These are phyloP conservation scores for Panaeolus papilionaceus DNA, from an alignment of 768 basidiomycete species.

Conservation along the genomic window DNA sequence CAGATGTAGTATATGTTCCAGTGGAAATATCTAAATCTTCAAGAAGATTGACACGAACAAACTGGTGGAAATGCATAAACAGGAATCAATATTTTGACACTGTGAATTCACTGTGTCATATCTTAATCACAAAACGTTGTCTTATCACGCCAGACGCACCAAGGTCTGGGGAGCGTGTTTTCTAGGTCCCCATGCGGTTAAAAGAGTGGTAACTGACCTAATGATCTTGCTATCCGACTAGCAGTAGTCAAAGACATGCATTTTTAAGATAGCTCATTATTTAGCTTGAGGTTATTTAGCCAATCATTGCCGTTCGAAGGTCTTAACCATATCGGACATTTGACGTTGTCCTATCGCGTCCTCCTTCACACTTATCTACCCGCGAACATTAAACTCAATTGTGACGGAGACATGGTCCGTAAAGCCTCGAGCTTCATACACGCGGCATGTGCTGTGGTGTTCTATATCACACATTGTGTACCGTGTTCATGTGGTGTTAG, in stretches of 20 bases:
- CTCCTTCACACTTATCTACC: constrained; percentile 5
- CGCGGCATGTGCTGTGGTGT: background rate
- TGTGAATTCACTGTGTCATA: background rate
- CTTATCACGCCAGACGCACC: background rate
- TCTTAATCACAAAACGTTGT: background rate
- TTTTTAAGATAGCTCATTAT: background rate
- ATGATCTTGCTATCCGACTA: background rate
- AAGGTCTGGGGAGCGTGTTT: background rate
- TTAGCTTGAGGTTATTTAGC: constrained; percentile 1
- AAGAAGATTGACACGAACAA: too few species aligned
- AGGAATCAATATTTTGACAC: background rate
- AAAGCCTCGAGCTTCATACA: background rate
- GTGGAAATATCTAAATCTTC: too few species aligned
- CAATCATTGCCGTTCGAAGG: background rate
- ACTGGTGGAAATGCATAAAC: background rate
- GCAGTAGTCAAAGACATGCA: background rate
- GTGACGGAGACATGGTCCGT: constrained; percentile 10
- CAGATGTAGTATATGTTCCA: too few species aligned
- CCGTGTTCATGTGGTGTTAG: background rate
- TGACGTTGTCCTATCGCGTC: background rate
- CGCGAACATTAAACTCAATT: constrained; percentile 12
- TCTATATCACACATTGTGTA: background rate
- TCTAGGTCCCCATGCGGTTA: background rate
- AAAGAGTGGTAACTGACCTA: background rate
- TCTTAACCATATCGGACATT: background rate